Evolutionary conservation across 2,329 filamentous ascomycete genomes (phyloP).

Genomic region (Cladosporium halotolerans): DNA sequence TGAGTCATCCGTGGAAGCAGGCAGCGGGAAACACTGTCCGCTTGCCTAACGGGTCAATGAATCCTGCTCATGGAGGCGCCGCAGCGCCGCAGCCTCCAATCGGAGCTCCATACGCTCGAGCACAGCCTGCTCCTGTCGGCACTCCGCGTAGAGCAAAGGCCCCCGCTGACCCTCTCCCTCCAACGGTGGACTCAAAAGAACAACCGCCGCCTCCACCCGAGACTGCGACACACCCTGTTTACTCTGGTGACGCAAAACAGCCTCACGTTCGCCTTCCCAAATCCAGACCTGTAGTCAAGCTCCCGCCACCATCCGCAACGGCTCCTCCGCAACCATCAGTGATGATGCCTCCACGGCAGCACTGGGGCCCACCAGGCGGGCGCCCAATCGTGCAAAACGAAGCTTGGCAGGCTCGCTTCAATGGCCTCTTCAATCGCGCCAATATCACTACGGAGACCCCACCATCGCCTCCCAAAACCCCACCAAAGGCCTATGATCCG

Average conservation of each 20-base stretch:
- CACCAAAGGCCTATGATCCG: constrained; percentile 40
- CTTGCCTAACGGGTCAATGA: constrained; percentile 27
- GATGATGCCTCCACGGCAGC: constrained; percentile 34
- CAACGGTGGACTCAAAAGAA: constrained; percentile 16
- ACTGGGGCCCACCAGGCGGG: constrained; percentile 20
- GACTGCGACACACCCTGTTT: constrained; percentile 65
- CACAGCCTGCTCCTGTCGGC: constrained; percentile 13
- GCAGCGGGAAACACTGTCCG: constrained; percentile 27
- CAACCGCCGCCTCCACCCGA: constrained; percentile 60
- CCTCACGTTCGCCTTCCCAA: constrained; percentile 66
- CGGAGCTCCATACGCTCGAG: constrained; percentile 17
- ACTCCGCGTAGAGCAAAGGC: constrained; percentile 20
- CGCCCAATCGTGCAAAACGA: constrained; percentile 41
- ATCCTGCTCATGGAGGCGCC: constrained; percentile 24
- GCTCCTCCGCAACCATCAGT: constrained; percentile 34
- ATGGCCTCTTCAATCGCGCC: constrained; percentile 65
- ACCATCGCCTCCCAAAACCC: constrained; percentile 33
- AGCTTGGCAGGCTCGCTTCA: constrained; percentile 78
- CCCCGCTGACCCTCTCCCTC: constrained; percentile 21
- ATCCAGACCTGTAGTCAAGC: constrained; percentile 68
- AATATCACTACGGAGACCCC: constrained; percentile 36
- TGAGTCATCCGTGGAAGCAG: constrained; percentile 15
- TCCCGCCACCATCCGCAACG: constrained; percentile 56
- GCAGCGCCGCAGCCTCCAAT: constrained; percentile 23
- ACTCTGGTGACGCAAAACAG: constrained; percentile 58